Conservation (phyloP, 805 yeast species). For the Nakazawaea wickerhamii region DNA sequence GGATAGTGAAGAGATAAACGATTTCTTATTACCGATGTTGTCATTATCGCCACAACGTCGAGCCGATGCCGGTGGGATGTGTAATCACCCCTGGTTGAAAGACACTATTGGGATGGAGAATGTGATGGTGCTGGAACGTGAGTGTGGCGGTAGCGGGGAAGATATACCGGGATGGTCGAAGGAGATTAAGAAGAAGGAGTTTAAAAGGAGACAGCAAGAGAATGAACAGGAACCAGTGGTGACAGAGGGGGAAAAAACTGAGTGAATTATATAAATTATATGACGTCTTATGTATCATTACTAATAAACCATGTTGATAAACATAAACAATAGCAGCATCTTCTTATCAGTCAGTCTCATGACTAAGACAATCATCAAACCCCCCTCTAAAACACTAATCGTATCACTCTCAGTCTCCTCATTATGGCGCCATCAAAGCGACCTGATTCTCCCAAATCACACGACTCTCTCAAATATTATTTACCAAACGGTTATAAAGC, state of each 20-base stretch:
- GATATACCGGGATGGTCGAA: slow-evolving; percentile 90
- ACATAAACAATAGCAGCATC: too few relatives aligned
- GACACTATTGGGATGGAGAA: slow-evolving; percentile 76
- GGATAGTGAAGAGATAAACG: slow-evolving; percentile 70
- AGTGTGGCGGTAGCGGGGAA: slow-evolving; percentile 72
- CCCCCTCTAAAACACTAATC: too few relatives aligned
- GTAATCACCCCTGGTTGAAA: slow-evolving; percentile 78
- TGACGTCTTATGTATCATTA: too few relatives aligned
- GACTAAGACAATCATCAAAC: neutral
- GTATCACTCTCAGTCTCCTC: too few relatives aligned
- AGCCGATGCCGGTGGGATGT: slow-evolving; percentile 95
- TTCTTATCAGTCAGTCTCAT: too few relatives aligned
- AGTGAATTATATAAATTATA: too few relatives aligned
- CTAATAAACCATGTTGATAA: too few relatives aligned
- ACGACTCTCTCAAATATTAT: neutral
- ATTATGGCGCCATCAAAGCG: too few relatives aligned
- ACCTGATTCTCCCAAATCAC: neutral
- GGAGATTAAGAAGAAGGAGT: slow-evolving; percentile 40
- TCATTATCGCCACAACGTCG: slow-evolving; percentile 70
- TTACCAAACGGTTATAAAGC: too few relatives aligned
- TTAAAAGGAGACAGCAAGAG: neutral
- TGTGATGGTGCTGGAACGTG: slow-evolving; percentile 58
- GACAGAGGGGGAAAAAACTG: too few relatives aligned
- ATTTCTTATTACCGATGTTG: slow-evolving; percentile 81
- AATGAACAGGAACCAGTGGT: neutral